These are phyloP conservation scores for Candida tropicalis DNA, from an alignment of 1,139 yeast species.

Conservation along the genomic window DNA sequence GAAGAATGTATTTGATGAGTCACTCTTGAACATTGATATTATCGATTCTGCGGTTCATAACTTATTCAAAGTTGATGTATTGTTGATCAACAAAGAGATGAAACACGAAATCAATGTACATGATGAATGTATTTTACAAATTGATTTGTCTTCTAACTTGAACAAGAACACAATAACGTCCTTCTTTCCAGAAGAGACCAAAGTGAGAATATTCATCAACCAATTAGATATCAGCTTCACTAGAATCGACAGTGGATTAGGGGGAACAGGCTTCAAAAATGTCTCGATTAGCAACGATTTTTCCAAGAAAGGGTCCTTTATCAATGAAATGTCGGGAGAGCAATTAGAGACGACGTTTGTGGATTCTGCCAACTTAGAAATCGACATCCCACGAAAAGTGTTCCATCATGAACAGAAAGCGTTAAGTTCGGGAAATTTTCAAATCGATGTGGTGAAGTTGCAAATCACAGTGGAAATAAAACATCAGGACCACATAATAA, in stretches of 20 bases:
- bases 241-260: constrained; percentile 10
- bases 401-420: constrained; percentile 29
- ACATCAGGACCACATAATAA: constrained; percentile 7
- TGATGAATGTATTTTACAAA: constrained; percentile 25
- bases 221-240: constrained; percentile 16
- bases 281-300: constrained; percentile 16
- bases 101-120: constrained; percentile 20
- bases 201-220: constrained; percentile 16
- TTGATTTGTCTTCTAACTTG: constrained; percentile 18
- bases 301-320: constrained; percentile 3
- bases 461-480: constrained; percentile 14
- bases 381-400: constrained; percentile 15
- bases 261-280: constrained; percentile 13
- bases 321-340: constrained; percentile 12
- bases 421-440: constrained; percentile 27
- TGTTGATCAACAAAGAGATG: constrained; percentile 17
- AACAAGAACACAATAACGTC: constrained; percentile 15
- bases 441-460: constrained; percentile 22
- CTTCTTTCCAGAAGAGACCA: constrained; percentile 16
- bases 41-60: constrained; percentile 14
- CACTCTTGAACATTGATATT: constrained; percentile 11
- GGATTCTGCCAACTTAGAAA: constrained; percentile 14
- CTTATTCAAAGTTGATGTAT: constrained; percentile 19
- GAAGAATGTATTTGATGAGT: background rate
- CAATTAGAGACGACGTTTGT: constrained; percentile 15